Conservation (phyloP, 139 green algal genomes). For the Chlamydomonas asymmetrica region DNA sequence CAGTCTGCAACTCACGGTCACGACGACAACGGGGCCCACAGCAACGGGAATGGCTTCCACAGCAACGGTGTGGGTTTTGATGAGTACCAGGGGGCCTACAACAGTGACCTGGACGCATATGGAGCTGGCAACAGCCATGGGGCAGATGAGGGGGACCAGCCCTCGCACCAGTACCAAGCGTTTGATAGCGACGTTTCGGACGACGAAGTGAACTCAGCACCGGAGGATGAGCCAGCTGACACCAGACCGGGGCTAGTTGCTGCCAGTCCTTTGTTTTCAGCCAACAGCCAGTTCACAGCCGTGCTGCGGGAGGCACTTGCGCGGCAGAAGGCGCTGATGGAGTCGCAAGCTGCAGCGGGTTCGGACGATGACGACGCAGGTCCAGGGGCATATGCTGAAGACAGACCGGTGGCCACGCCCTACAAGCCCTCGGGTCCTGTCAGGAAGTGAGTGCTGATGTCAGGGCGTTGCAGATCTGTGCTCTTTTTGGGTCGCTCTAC, state of each 20-base stretch:
- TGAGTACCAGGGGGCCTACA: background rate
- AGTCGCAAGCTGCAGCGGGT: background rate
- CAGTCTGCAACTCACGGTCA: too few relatives aligned
- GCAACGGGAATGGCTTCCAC: too few relatives aligned
- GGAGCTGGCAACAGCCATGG: background rate
- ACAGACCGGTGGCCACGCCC: background rate
- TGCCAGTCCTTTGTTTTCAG: conserved; percentile 2
- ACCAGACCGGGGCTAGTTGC: background rate
- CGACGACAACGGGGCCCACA: too few relatives aligned
- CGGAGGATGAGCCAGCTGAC: conserved; percentile 3
- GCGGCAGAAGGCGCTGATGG: conserved; percentile 14
- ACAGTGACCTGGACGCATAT: background rate
- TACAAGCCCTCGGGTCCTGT: background rate
- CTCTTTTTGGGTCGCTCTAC: background rate
- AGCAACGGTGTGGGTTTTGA: too few relatives aligned
- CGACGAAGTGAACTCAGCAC: background rate
- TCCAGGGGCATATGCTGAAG: too few relatives aligned
- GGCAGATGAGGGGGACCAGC: background rate
- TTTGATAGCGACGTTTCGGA: background rate
- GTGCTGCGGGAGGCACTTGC: conserved; percentile 8
- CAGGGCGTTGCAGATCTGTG: background rate
- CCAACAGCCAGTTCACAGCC: background rate
- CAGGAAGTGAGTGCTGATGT: background rate
- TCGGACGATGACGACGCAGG: conserved; percentile 10
- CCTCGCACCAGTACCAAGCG: background rate